Evolutionary conservation across 2,329 filamentous ascomycete genomes (phyloP).

Genomic region (Coleophoma cylindrospora): DNA sequence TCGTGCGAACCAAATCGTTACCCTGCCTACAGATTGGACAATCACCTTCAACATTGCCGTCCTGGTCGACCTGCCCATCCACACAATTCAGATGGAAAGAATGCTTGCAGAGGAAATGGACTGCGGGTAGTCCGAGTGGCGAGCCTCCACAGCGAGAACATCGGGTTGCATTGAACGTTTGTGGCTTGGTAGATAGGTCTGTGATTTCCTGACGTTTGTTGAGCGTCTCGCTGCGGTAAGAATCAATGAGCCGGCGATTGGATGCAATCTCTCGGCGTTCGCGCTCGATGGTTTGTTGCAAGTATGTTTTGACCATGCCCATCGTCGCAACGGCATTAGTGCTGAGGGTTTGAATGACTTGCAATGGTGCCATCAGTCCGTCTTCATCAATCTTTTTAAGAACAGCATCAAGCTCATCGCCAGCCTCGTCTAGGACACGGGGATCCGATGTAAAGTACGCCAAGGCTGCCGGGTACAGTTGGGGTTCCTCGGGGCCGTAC

Average conservation of each 20-base stretch:
- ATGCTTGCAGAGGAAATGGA: constrained; percentile 97
- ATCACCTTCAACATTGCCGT: constrained; percentile 61
- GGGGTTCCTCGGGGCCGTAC: constrained; percentile 86
- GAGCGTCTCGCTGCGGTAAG: constrained; percentile 79
- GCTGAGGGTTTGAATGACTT: constrained; percentile 89
- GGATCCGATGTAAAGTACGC: constrained; percentile 89
- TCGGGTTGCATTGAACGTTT: constrained; percentile 84
- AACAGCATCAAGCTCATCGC: constrained; percentile 76
- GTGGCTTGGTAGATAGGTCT: constrained; percentile 72
- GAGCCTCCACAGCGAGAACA: constrained; percentile 73
- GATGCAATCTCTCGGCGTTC: constrained; percentile 79
- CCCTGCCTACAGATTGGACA: constrained; percentile 81
- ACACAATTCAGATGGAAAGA: constrained; percentile 92
- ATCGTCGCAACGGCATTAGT: constrained; percentile 84
- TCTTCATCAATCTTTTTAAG: constrained; percentile 85
- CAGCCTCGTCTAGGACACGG: constrained; percentile 77
- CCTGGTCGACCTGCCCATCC: constrained; percentile 41
- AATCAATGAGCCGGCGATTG: constrained; percentile 76
- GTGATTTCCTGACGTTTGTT: constrained; percentile 73
- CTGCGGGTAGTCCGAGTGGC: constrained; percentile 77
- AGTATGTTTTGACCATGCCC: constrained; percentile 93
- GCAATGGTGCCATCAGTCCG: constrained; percentile 88
- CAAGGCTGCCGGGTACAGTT: constrained; percentile 86
- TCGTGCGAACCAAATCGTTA: constrained; percentile 84
- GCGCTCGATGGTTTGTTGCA: constrained; percentile 80